Percentiles rank a stretch among this genome's conserved stretches.
Conservation (phyloP, 1,284 basidiomycete species). For the Sphaerobolus stellatus region DNA sequence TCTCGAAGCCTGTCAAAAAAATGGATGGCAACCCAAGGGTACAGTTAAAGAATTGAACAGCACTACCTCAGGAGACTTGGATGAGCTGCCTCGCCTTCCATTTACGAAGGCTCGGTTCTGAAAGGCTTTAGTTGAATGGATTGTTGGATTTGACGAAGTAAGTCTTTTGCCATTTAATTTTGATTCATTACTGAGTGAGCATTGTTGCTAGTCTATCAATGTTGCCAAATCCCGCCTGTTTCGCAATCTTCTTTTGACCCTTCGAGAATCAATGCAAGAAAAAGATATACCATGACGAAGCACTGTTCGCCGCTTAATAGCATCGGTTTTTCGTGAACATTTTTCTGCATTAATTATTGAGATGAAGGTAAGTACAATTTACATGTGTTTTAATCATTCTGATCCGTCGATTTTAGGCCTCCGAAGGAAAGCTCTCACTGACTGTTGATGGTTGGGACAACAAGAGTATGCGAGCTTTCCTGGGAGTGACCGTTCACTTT, state of each 20-base stretch:
- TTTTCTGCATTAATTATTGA: not conserved
- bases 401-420: not conserved
- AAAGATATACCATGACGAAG: not conserved
- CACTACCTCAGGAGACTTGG: no score
- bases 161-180: not conserved
- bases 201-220: not conserved
- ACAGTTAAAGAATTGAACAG: no score
- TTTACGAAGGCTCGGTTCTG: not conserved
- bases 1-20: not conserved
- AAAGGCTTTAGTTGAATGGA: slow-evolving; percentile 1
- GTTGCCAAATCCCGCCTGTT: not conserved
- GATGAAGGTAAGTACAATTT: not conserved
- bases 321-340: not conserved
- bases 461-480: not conserved
- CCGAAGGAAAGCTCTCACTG: not conserved
- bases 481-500: not conserved
- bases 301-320: not conserved
- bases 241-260: not conserved
- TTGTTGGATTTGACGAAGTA: slow-evolving; percentile 1
- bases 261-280: not conserved
- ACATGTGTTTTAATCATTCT: not conserved
- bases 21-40: not conserved
- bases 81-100: not conserved
- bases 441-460: not conserved
- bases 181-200: not conserved